Base-by-base conservation (phyloP, 2,329 filamentous ascomycete genomes). In the Colletotrichum sp. region DNA sequence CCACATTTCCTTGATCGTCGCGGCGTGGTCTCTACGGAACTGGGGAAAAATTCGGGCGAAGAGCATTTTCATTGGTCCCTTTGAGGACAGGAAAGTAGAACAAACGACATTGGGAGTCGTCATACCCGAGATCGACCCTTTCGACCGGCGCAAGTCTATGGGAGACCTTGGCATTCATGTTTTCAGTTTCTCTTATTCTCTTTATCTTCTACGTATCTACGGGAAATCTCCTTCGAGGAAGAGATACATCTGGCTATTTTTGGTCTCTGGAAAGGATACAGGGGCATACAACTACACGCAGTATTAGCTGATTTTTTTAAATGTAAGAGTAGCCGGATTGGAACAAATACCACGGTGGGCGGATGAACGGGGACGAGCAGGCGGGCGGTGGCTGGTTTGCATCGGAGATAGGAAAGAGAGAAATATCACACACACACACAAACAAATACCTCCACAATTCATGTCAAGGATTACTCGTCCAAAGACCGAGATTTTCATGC, bases 251-350 rank as follows among this genome's bases (percentile, higher is more conserved):
- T 58, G 67, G 38, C 60, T n/a, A 70, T 62, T 30, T 10, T n/a
- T 18, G 66, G 66, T 18, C 43, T 55, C 56, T 43, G 38, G 28
- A 32, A 38, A 55, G 26, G 60, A n/a, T 21, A 18, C 21, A 60
- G 38, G 61, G 68, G 43, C 48, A 66, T 60, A 66, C 24, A 28
- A 64, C n/a, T 28, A 56, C 7, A 56, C 60, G 21, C 62, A 67
- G 62, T 73, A 56, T 73, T 30, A 68, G 73, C 69, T 60, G 64
- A 56, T 43, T 38, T 61, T 61, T 64, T 60, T 65, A 74, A 71
- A 71, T 73, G 73, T 75, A 73, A 36, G n/a, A 75, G 30, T 73
- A 73, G 73, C 70, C 38, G 68, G 68, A 65, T 18, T 12, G 38
- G 21, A 28, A 34, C 30, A 34, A 15, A 69, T 69, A 69, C 66